Evolutionary conservation across 306 rosid species (phyloP), one percentile per base, ranked within the genome.

Genomic region (Ochetophila trinervis): DNA sequence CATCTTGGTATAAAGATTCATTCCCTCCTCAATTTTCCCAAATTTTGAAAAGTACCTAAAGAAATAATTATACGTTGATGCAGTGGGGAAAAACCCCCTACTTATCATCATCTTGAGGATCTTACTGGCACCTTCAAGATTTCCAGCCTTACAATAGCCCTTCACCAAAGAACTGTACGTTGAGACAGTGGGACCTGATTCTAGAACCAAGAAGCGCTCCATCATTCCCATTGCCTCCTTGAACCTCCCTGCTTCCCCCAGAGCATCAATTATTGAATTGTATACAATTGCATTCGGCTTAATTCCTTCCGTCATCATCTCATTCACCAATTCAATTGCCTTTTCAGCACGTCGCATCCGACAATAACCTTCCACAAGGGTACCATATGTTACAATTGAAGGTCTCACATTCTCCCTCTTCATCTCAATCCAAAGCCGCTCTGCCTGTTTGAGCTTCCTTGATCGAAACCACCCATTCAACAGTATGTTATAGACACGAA

Each of bases 21-120:
- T 87, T 27, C 89, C 89, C 79, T 87, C 98, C 68, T 89, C 94
- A 74, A 93, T 54, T 85, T 87, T 89, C 55, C 88, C 83, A 55
- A 73, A 73, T 76, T 84, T 84, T 18, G 97, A 89, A 62, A 85
- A 93, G 79, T 79, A 79, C 86, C 80, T 86, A 60, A 87, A 93
- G 79, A 85, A 93, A 74, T 89, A 93, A 78, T 84, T 93, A 82
- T 93, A 93, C 24, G 96, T 89, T 74, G 91, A 85, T 48, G 97
- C 62, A 55, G 82, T 87, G 0, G 97, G 97, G 27, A 78, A 23
- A 56, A 83, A 68, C 58, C 89, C 94, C 84, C 88, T 78, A 69
- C 76, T 79, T 65, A 87, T 84, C 97, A 93, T 93, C 86, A 53
- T 77, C 86, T 89, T 93, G 35, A 93, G 89, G 72, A 86, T 83